phyloP scores from a whole-genome alignment of 2,329 filamentous ascomycete genomes.

The Cercospora sp. region DNA sequence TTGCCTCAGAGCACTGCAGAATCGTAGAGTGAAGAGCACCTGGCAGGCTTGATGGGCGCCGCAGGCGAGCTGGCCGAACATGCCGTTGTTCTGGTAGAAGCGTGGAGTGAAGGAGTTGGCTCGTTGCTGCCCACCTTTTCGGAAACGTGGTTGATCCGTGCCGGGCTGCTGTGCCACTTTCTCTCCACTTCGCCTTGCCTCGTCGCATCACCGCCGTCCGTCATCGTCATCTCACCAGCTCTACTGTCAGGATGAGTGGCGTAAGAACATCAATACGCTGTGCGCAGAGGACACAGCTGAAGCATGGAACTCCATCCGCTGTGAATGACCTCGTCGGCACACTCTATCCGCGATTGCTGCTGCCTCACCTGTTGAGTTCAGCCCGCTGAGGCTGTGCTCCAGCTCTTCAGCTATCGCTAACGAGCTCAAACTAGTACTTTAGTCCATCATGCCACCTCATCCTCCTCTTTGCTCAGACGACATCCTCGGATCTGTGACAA shows the following conservation, averaged over 20 bases:
- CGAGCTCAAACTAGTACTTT: conserved; percentile 9
- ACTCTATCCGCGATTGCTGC: conserved; percentile 13
- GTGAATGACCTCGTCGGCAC: not conserved
- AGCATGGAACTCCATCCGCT: not conserved
- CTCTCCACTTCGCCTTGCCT: not conserved
- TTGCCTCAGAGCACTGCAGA: too few relatives aligned
- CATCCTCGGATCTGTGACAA: conserved; percentile 1
- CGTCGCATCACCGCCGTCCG: not conserved
- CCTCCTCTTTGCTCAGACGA: not conserved
- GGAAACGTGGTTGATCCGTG: not conserved
- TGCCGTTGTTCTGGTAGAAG: not conserved
- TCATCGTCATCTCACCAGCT: not conserved
- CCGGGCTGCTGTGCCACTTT: not conserved
- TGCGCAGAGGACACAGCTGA: not conserved
- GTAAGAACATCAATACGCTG: not conserved
- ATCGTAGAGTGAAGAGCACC: too few relatives aligned
- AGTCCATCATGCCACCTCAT: not conserved
- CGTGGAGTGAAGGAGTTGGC: not conserved
- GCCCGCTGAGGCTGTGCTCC: conserved; percentile 34
- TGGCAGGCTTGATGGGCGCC: too few relatives aligned
- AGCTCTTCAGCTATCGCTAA: conserved; percentile 10
- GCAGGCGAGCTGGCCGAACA: too few relatives aligned
- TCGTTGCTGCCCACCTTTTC: not conserved
- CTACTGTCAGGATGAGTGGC: not conserved
- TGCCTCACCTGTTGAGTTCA: conserved; percentile 58